These are phyloP conservation scores for Lotus japonicus DNA, from an alignment of 306 rosid genomes.

Conservation along the genomic window DNA sequence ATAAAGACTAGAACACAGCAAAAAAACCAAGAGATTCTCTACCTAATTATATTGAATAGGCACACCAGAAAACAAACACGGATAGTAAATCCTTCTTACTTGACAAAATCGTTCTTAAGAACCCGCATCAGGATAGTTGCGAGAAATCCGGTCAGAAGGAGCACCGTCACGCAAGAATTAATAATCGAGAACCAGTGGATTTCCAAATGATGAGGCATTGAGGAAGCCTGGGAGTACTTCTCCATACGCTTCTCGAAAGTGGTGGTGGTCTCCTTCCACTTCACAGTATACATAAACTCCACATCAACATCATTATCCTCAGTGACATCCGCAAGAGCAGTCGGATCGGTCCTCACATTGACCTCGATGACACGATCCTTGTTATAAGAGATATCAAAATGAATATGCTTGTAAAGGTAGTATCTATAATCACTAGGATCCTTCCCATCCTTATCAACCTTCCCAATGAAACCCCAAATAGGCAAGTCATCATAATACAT, in stretches of 20 bases:
- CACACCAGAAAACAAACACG: background rate
- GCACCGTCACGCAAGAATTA: slow-evolving; percentile 80
- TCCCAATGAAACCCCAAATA: slow-evolving; percentile 87
- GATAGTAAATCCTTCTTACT: slow-evolving; percentile 40
- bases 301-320: slow-evolving; percentile 61
- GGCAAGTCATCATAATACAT: slow-evolving; percentile 92
- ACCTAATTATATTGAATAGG: slow-evolving; percentile 1
- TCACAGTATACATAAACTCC: slow-evolving; percentile 59
- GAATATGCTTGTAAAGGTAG: slow-evolving; percentile 70
- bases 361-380: slow-evolving; percentile 81
- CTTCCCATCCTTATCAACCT: slow-evolving; percentile 59
- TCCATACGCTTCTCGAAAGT: slow-evolving; percentile 91
- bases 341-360: slow-evolving; percentile 48
- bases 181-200: slow-evolving; percentile 92
- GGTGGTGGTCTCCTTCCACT: slow-evolving; percentile 71
- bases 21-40: background rate
- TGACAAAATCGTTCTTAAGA: slow-evolving; percentile 87
- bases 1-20: slow-evolving; percentile 10
- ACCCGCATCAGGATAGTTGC: slow-evolving; percentile 82
- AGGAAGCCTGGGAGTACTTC: slow-evolving; percentile 59
- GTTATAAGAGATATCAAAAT: slow-evolving; percentile 61
- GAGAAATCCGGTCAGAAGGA: slow-evolving; percentile 79
- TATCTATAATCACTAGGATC: slow-evolving; percentile 72
- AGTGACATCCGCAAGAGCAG: slow-evolving; percentile 58
- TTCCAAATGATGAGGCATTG: slow-evolving; percentile 79